Conservation (phyloP, 1,139 yeast species). For the Hyphopichia burtonii region DNA sequence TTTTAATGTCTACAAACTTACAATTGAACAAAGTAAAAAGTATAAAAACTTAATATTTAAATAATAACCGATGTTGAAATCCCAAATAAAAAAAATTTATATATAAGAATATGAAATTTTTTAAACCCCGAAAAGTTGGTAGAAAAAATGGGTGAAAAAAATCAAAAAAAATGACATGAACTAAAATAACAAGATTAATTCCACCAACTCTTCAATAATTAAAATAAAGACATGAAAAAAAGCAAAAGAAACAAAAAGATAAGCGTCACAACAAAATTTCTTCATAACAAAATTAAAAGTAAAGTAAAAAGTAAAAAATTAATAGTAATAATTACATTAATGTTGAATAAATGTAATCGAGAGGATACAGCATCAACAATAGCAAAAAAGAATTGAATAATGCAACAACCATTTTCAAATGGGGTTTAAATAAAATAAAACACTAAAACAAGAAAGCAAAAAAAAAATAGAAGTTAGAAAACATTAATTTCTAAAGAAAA, state of each 20-base stretch:
- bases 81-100: conserved; percentile 24
- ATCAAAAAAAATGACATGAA: neutral
- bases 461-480: neutral
- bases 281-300: conserved; percentile 7
- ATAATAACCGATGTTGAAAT: conserved; percentile 49
- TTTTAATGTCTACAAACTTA: no score
- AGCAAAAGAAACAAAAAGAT: neutral
- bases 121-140: conserved; percentile 30
- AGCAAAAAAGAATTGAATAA: conserved; percentile 27
- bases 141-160: conserved; percentile 3
- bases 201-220: neutral
- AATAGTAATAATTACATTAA: conserved; percentile 48
- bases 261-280: conserved; percentile 5
- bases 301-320: conserved; percentile 16
- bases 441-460: conserved; percentile 1
- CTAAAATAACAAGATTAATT: conserved; percentile 1
- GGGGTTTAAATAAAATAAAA: conserved; percentile 12
- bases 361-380: conserved; percentile 43
- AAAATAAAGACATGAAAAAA: neutral
- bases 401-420: conserved; percentile 19
- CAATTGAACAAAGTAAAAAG: neutral
- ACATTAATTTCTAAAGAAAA: neutral
- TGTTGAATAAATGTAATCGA: conserved; percentile 64
- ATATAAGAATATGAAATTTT: conserved; percentile 10
- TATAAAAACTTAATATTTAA: conserved; percentile 5